phyloP scores from a whole-genome alignment of 805 yeast genomes.

The Teunomyces gatunensis region DNA sequence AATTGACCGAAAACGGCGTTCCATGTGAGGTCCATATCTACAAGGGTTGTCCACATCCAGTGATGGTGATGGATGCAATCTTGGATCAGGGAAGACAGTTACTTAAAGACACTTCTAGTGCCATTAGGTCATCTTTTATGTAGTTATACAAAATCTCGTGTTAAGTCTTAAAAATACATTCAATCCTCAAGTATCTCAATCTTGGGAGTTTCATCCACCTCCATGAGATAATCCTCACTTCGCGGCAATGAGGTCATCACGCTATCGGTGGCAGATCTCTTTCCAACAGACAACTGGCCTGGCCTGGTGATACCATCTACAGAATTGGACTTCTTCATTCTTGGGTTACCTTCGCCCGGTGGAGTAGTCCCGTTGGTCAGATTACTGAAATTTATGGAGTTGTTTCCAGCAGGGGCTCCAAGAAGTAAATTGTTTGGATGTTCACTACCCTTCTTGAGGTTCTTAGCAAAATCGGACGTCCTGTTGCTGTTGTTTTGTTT shows the following conservation, averaged over 20 bases:
- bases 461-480: conserved; percentile 45
- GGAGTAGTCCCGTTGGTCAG: conserved; percentile 11
- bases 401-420: conserved; percentile 6
- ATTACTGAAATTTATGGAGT: conserved; percentile 5
- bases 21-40: conserved; percentile 31
- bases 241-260: conserved; percentile 12
- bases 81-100: conserved; percentile 32
- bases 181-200: conserved; percentile 11
- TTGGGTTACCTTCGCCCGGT: conserved; percentile 11
- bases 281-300: conserved; percentile 27
- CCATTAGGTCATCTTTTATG: conserved; percentile 27
- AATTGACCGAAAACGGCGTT: conserved; percentile 37
- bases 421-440: conserved; percentile 6
- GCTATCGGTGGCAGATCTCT: conserved; percentile 37
- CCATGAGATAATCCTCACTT: conserved; percentile 13
- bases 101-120: conserved; percentile 28
- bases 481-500: conserved; percentile 45
- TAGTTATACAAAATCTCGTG: background rate
- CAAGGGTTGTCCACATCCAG: conserved; percentile 48
- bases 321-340: conserved; percentile 26
- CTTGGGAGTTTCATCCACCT: conserved; percentile 18
- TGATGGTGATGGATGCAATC: conserved; percentile 46
- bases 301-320: conserved; percentile 28
- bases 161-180: background rate
- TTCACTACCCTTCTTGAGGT: conserved; percentile 32